phyloP scores from a whole-genome alignment of 148 eudicot genomes.

The Fagopyrum esculentum region DNA sequence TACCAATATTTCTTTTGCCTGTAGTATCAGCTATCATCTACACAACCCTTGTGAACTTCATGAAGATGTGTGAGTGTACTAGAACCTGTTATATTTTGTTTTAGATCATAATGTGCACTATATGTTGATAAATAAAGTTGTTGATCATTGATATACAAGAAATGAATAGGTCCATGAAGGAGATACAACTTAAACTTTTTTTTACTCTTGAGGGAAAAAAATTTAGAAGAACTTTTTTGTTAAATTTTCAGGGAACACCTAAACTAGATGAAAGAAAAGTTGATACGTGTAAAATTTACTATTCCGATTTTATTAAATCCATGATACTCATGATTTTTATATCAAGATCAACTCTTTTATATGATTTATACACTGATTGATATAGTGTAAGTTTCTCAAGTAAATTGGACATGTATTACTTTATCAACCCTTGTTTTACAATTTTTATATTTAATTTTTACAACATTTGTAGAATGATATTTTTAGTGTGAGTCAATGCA shows the following conservation, averaged over 20 bases:
- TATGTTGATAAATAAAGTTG: not conserved
- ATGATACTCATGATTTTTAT: not conserved
- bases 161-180: not conserved
- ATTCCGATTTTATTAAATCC: not conserved
- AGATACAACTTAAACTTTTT: not conserved
- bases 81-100: not conserved
- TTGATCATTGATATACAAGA: not conserved
- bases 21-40: constrained; percentile 30
- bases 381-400: not conserved
- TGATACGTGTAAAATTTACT: not conserved
- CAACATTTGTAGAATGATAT: not conserved
- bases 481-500: not conserved
- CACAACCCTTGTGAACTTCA: constrained; percentile 2
- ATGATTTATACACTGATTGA: not conserved
- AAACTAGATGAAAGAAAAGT: not conserved
- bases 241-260: not conserved
- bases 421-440: not conserved
- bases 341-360: not conserved
- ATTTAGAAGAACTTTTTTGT: not conserved
- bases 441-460: no score
- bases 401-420: not conserved
- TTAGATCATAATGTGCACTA: not conserved
- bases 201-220: not conserved
- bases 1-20: constrained; percentile 94
- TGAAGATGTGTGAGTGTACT: constrained; percentile 10